Conservation (phyloP, 2,329 filamentous ascomycete genomes). For the Golovinomyces cichoracearum region DNA sequence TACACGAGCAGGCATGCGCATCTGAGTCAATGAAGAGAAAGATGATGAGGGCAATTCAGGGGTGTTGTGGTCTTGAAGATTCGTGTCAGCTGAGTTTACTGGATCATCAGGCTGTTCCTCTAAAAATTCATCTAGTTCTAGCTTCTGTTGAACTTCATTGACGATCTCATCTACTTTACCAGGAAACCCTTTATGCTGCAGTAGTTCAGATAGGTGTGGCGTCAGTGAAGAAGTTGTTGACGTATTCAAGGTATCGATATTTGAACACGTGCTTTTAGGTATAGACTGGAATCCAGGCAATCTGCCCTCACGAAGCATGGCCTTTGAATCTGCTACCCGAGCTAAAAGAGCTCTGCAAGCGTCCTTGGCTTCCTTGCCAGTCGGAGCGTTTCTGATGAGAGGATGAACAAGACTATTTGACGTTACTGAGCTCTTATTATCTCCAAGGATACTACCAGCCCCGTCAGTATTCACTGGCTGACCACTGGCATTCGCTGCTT, state of each 20-base stretch:
- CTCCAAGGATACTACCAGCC: constrained; percentile 21
- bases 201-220: constrained; percentile 40
- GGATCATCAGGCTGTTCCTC: constrained; percentile 23
- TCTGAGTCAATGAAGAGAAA: constrained; percentile 16
- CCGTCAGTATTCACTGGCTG: constrained; percentile 52
- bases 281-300: constrained; percentile 23
- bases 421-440: constrained; percentile 16
- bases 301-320: constrained; percentile 25
- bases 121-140: constrained; percentile 21
- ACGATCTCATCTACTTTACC: constrained; percentile 37
- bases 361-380: constrained; percentile 25
- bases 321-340: constrained; percentile 28
- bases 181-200: constrained; percentile 34
- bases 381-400: constrained; percentile 29
- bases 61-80: background rate
- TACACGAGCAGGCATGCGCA: constrained; percentile 33
- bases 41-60: background rate
- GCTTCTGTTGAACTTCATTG: constrained; percentile 29
- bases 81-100: constrained; percentile 20
- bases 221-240: constrained; percentile 29
- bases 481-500: constrained; percentile 69
- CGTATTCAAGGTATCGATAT: constrained; percentile 7
- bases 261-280: constrained; percentile 15
- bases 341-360: constrained; percentile 20
- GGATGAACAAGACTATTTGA: constrained; percentile 28